Evolutionary conservation across 768 basidiomycete species (phyloP), one percentile per base, ranked within the genome.

Genomic region (Hydnomerulius pinastri): DNA sequence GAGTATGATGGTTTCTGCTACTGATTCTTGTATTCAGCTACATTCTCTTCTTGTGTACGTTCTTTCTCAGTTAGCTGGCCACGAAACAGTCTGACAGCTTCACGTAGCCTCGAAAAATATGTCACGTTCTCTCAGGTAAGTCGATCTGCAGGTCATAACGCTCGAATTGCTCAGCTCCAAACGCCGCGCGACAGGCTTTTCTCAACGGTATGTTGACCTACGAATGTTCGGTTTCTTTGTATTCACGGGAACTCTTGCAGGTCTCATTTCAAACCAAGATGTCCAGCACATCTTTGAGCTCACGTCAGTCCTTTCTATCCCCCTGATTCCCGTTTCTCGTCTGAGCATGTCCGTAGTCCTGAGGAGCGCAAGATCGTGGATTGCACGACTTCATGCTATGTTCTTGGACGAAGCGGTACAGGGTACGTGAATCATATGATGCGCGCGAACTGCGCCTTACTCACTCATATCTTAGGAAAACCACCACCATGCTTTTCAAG

Each of bases 401-500:
- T 87, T 25, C 62, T 86, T 9, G 85, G 87, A 0, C 72, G 87
- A 21, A 87, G 86, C 58, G 87, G 87, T 3, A 89, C 87, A 0
- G 87, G 87, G 87, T 86, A 56, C 13, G 36, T 11, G 74, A 47
- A 11, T 29, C 25, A 0, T 3, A 7, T 4, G 23, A 4, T 20
- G 15, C 4, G 28, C 0, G 2, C 18, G 20, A 43, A 17, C 33
- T 11, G 20, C 13, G 2, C 9, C 20, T 5, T 15, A 11, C 49
- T 52, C 41, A 58, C 18, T 20, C 11, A 17, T 3, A 1, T 5
- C 18, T 15, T 35, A 87, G 87, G 1, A 88, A 88, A 74, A 89
- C 85, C 0, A 89, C 87, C 0, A 84, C 86, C 0, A 87, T 90
- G 77, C 69, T 90, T 1, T 86, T 84, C 71, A 88, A 86, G 63